Evolutionary conservation across 208 protist species (phyloP), one percentile per base, ranked within the genome.

Genomic region (Angomonas ambiguus): DNA sequence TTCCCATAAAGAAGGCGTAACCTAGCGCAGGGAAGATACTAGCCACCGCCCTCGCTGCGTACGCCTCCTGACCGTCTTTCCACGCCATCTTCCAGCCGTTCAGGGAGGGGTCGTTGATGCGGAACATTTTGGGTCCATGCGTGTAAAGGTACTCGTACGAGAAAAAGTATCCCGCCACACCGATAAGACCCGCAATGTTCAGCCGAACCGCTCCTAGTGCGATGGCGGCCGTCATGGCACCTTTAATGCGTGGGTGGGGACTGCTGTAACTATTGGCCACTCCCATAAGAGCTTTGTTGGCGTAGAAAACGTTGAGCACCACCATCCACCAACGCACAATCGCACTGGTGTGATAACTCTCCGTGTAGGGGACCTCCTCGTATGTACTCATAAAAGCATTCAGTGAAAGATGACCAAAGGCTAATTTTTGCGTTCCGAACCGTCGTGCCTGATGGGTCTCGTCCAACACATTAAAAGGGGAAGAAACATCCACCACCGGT

Each of bases 61-160:
- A 91, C 61, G 70, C 76, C 22, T 61, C 51, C 76, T 94, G 88
- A 13, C 75, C 83, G 13, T 92, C 88, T 27, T 90, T 69, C 85
- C 85, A 94, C 59, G 88, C 82, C 13, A 77, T 72, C 66, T 83
- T 79, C 81, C 83, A 94, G 2, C 75, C 85, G 63, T 88, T 91
- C 0, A 76, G 85, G 0, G 69, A 74, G 10, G 88, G 85, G 48
- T 94, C 85, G 27, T 71, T 69, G 33, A 94, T 94, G 51, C 76
- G 77, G 49, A 94, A 91, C 2, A 63, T 51, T 69, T 62, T 66
- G 16, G 88, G 88, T 38, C 81, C 88, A 67, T 92, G 73, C 20
- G 88, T 94, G 73, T 94, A 94, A 45, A 94, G 80, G 64, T 83
- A 94, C 76, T 94, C 88, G 73, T 92, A 94, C n/a, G 77, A 56